Conservation (phyloP, 768 basidiomycete genomes). For the Tulasnella sp. region DNA sequence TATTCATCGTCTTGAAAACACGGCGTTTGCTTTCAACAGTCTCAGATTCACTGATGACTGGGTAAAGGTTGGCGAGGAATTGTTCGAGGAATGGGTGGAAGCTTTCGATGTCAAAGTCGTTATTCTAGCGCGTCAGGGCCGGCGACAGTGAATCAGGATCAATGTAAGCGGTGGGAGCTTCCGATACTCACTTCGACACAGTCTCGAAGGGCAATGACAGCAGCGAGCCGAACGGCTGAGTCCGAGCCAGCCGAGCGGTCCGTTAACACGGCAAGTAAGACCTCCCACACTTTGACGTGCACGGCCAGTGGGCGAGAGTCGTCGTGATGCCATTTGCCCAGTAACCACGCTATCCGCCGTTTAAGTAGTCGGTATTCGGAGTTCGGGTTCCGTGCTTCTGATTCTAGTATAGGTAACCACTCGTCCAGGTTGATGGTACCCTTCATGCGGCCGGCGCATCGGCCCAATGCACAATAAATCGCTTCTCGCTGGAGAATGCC, state of each 20-base stretch:
- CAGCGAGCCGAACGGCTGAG: constrained; percentile 82
- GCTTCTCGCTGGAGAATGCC: constrained; percentile 80
- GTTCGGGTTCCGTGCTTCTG: constrained; percentile 65
- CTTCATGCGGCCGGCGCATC: constrained; percentile 68
- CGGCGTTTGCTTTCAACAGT: constrained; percentile 76
- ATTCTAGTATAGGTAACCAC: constrained; percentile 60
- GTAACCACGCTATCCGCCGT: constrained; percentile 91
- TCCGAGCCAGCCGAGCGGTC: constrained; percentile 74
- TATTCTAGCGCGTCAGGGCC: constrained; percentile 50
- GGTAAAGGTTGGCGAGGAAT: constrained; percentile 67
- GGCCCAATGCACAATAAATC: constrained; percentile 86
- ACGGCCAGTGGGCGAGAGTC: constrained; percentile 58
- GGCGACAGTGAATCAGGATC: background rate
- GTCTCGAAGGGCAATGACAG: constrained; percentile 76
- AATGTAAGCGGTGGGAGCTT: background rate
- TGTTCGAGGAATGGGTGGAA: constrained; percentile 72
- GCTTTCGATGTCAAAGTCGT: constrained; percentile 61
- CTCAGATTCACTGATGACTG: constrained; percentile 70
- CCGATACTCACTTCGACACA: constrained; percentile 72
- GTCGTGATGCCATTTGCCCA: constrained; percentile 86
- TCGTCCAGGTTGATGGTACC: constrained; percentile 66
- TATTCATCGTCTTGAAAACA: constrained; percentile 69
- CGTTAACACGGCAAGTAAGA: constrained; percentile 74
- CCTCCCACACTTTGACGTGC: constrained; percentile 72
- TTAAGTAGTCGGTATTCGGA: constrained; percentile 87